A percentile compares a stretch with the other conserved stretches of the same genome.
Evolutionary conservation across 176 grass and related monocot genomes (phyloP).

Genomic region (Aegilops tauschii): DNA sequence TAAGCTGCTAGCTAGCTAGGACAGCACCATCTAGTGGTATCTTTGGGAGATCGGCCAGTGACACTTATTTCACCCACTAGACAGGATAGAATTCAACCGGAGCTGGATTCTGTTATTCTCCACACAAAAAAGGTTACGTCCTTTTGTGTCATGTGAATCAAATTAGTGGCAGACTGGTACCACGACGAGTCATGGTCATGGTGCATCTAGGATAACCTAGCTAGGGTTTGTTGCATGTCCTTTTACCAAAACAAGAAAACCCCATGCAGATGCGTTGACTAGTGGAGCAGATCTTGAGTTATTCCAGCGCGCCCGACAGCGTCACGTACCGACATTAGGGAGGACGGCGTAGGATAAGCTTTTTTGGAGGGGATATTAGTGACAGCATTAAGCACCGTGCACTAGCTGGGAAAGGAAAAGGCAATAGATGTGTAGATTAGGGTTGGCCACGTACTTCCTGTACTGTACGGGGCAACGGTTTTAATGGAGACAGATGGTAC

Average conservation of each 20-base stretch:
- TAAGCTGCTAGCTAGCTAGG: background rate
- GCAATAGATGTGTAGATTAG: slow-evolving; percentile 4
- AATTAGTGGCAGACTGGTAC: slow-evolving; percentile 1
- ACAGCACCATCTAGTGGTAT: background rate
- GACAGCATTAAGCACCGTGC: slow-evolving; percentile 12
- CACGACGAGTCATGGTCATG: background rate
- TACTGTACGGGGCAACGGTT: background rate
- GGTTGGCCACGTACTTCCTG: slow-evolving; percentile 1
- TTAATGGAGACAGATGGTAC: background rate
- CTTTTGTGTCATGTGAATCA: background rate
- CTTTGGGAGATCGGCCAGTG: background rate
- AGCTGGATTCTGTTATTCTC: background rate
- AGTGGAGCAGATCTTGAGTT: background rate
- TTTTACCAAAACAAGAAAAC: slow-evolving; percentile 33
- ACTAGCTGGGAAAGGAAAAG: background rate
- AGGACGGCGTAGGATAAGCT: slow-evolving; percentile 12
- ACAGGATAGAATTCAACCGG: background rate
- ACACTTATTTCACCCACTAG: background rate
- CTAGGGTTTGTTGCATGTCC: background rate
- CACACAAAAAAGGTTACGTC: background rate
- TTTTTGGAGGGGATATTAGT: background rate
- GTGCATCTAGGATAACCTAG: background rate
- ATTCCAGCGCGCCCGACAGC: slow-evolving; percentile 19
- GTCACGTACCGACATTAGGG: slow-evolving; percentile 13
- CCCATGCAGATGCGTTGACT: slow-evolving; percentile 11